These are phyloP conservation scores for Ceratobasidium sp. DNA, from an alignment of 1,284 basidiomycete species.

Conservation along the genomic window DNA sequence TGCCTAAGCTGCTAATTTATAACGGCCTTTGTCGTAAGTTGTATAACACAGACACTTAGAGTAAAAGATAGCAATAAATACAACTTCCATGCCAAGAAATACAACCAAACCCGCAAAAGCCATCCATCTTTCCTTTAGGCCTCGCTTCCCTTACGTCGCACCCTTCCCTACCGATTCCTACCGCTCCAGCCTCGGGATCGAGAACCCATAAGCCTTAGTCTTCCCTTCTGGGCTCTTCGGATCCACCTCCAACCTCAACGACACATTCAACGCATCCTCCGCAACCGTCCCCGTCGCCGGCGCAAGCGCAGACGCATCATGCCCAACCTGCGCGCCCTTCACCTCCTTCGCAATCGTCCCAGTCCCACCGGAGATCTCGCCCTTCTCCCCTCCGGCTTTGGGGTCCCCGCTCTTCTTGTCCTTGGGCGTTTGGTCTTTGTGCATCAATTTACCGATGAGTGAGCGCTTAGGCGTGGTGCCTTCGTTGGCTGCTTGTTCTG, in stretches of 20 bases:
- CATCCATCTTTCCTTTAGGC: no score
- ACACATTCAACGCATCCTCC: slow-evolving; percentile 49
- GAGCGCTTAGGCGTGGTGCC: background rate
- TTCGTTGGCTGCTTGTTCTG: slow-evolving; percentile 18
- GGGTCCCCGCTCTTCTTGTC: background rate
- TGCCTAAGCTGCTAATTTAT: no score
- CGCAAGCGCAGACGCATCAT: slow-evolving; percentile 49
- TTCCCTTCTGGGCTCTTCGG: slow-evolving; percentile 49
- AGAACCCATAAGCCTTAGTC: slow-evolving; percentile 51
- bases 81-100: no score
- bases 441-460: background rate
- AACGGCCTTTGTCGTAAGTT: no score
- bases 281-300: slow-evolving; percentile 49
- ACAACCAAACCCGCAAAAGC: no score
- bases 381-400: slow-evolving; percentile 3
- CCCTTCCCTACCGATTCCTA: background rate
- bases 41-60: no score
- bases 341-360: slow-evolving; percentile 49
- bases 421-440: slow-evolving; percentile 2
- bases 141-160: no score
- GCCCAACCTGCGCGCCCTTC: slow-evolving; percentile 44
- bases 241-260: slow-evolving; percentile 51
- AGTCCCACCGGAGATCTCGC: slow-evolving; percentile 45
- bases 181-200: slow-evolving; percentile 50
- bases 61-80: no score